phyloP scores from a whole-genome alignment of 2,329 filamentous ascomycete genomes.

The Neofusicoccum cordaticola region DNA sequence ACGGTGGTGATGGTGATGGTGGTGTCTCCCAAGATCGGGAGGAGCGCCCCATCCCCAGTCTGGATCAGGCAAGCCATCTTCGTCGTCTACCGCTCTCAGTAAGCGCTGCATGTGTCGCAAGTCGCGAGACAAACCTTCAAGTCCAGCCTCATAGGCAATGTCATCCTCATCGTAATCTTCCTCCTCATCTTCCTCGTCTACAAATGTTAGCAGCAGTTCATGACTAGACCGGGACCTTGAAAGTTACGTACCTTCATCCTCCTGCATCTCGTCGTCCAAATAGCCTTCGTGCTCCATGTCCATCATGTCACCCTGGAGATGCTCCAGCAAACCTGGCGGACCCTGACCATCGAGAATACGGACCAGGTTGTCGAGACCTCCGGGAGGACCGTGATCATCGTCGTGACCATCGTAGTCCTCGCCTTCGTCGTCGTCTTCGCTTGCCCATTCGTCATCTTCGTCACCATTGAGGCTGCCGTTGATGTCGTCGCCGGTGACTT shows the following conservation, averaged over 20 bases:
- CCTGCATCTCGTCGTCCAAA: slow-evolving; percentile 58
- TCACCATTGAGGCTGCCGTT: slow-evolving; percentile 44
- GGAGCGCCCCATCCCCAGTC: slow-evolving; percentile 50
- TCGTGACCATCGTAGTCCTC: slow-evolving; percentile 51
- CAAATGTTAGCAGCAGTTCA: slow-evolving; percentile 12
- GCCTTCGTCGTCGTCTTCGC: slow-evolving; percentile 49
- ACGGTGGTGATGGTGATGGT: slow-evolving; percentile 48
- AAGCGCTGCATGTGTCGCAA: slow-evolving; percentile 12
- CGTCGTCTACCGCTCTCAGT: slow-evolving; percentile 34
- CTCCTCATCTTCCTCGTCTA: slow-evolving; percentile 47
- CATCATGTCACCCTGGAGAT: slow-evolving; percentile 42
- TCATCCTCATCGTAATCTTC: slow-evolving; percentile 70
- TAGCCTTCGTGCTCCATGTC: slow-evolving; percentile 51
- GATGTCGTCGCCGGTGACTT: slow-evolving; percentile 48
- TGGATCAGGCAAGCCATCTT: slow-evolving; percentile 39
- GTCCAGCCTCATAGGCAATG: slow-evolving; percentile 55
- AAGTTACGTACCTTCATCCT: slow-evolving; percentile 56
- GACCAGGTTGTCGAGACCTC: slow-evolving; percentile 26
- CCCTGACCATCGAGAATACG: slow-evolving; percentile 36
- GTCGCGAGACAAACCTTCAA: slow-evolving; percentile 34
- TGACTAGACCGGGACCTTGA: neutral
- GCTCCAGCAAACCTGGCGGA: slow-evolving; percentile 35
- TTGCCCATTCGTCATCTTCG: slow-evolving; percentile 37
- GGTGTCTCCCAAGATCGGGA: slow-evolving; percentile 30
- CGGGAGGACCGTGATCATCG: slow-evolving; percentile 45